Base-by-base conservation (phyloP, 441 rosid species). In the Raphanus hybrid region DNA sequence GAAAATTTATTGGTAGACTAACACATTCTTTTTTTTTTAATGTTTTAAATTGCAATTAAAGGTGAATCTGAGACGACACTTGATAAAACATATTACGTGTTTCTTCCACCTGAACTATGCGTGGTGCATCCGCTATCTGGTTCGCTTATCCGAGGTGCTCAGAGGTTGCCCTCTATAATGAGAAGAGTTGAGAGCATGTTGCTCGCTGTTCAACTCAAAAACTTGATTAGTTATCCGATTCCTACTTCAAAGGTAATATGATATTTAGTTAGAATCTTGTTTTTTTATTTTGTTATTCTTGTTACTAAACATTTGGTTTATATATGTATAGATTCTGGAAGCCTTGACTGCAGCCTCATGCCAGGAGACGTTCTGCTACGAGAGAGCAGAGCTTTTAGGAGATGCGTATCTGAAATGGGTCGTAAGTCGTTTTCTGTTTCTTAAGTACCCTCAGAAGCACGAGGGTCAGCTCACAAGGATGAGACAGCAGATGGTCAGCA, bases 371-470 rank as follows among this genome's bases (percentile, higher is more conserved):
- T 96, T 96, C 87, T 96, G 98, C 86, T 94, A 94, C 71, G 99
- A 96, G 80, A 92, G 99, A 87, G 99, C 99, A 6, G 98, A 96
- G 88, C 98, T 96, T 78, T 84, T 96, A 67, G 99, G 99, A 67
- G 99, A 96, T 85, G 99, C 99, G 48, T 96, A 92, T 85, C 85
- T 94, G 75, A 96, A 96, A 89, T 96, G 99, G 99, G 97, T 92
- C 8, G 99, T 96, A 64, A 94, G 99, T 80, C 89, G 96, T 59
- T 96, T 85, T 85, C 86, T 96, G 81, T 96, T 96, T 87, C 93
- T 96, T 20, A 96, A 92, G 84, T 87, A 92, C 86, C 99, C 98
- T 3, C 97, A 96, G 86, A 96, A 94, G 83, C 98, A 96, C 63
- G 98, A 96, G 84, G 99, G 98, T 74, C 99, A 96, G 80, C 95